These are phyloP conservation scores for Clitocybe nebularis DNA, from an alignment of 1,284 basidiomycete genomes.

Conservation along the genomic window DNA sequence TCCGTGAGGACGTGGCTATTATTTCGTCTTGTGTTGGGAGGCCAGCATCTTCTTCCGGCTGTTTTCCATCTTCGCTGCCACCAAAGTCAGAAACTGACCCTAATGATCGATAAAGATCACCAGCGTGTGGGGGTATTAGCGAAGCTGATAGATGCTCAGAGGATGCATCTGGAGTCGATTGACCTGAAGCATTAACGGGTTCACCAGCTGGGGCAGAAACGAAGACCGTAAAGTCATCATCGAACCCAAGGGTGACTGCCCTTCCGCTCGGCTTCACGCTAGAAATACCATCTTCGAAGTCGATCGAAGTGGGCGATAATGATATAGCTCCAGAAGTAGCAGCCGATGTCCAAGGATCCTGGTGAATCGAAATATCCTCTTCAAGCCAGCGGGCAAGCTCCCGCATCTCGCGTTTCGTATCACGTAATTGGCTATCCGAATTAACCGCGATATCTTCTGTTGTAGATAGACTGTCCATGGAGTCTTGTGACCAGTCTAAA, in stretches of 20 bases:
- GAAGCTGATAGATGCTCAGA: slow-evolving; percentile 7
- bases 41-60: slow-evolving; percentile 16
- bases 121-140: slow-evolving; percentile 9
- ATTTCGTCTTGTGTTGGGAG: slow-evolving; percentile 23
- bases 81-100: slow-evolving; percentile 27
- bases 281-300: slow-evolving; percentile 11
- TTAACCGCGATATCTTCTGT: slow-evolving; percentile 17
- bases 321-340: slow-evolving; percentile 16
- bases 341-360: slow-evolving; percentile 31
- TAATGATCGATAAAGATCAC: slow-evolving; percentile 20
- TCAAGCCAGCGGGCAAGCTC: slow-evolving; percentile 62
- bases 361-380: slow-evolving; percentile 30
- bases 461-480: slow-evolving; percentile 15
- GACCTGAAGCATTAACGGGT: slow-evolving; percentile 8
- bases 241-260: slow-evolving; percentile 44
- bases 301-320: slow-evolving; percentile 23
- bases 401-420: slow-evolving; percentile 47
- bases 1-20: slow-evolving; percentile 28
- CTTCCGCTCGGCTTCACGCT: slow-evolving; percentile 9
- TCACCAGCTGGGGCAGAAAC: slow-evolving; percentile 47
- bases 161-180: slow-evolving; percentile 12
- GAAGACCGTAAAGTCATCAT: slow-evolving; percentile 76
- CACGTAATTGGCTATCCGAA: slow-evolving; percentile 13
- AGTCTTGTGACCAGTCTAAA: slow-evolving; percentile 24
- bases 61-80: slow-evolving; percentile 18